Conservation (phyloP, 2,329 filamentous ascomycete genomes). For the Neoscytalidium dimidiatum region DNA sequence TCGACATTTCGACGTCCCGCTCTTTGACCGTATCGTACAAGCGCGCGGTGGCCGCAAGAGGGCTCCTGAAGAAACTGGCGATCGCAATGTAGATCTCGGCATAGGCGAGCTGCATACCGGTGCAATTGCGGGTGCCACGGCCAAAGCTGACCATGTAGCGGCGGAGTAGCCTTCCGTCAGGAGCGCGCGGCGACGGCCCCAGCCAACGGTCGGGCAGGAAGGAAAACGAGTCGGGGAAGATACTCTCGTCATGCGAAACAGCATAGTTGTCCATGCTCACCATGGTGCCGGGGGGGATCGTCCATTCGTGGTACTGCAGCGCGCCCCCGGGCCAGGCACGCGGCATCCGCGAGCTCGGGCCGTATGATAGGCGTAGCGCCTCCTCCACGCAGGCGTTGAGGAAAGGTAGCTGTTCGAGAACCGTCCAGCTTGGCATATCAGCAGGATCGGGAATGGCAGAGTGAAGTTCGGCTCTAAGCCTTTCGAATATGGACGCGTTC, state of each 20-base stretch:
- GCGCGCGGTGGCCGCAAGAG: background rate
- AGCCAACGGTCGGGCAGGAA: constrained; percentile 33
- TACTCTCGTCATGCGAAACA: constrained; percentile 23
- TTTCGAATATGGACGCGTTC: constrained; percentile 25
- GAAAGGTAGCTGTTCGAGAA: constrained; percentile 18
- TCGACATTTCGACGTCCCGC: background rate
- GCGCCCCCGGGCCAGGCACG: background rate
- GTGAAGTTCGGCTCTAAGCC: constrained; percentile 30
- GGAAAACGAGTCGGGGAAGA: constrained; percentile 29
- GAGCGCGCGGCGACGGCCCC: constrained; percentile 23
- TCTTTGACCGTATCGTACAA: background rate
- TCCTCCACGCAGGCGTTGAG: constrained; percentile 26
- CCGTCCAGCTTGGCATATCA: background rate
- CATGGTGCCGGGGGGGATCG: constrained; percentile 17
- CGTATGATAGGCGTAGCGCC: constrained; percentile 38
- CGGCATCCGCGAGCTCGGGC: constrained; percentile 36
- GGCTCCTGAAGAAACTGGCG: background rate
- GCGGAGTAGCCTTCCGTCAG: constrained; percentile 4
- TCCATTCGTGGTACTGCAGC: constrained; percentile 20
- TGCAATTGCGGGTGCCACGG: constrained; percentile 21
- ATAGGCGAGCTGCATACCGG: constrained; percentile 17
- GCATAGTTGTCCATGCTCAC: constrained; percentile 19
- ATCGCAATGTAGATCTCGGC: background rate
- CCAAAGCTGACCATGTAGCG: constrained; percentile 23
- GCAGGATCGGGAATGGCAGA: constrained; percentile 26